Evolutionary conservation across 208 protist species (phyloP), one percentile per base, ranked within the genome.

Genomic region (Phytomonas sp.): DNA sequence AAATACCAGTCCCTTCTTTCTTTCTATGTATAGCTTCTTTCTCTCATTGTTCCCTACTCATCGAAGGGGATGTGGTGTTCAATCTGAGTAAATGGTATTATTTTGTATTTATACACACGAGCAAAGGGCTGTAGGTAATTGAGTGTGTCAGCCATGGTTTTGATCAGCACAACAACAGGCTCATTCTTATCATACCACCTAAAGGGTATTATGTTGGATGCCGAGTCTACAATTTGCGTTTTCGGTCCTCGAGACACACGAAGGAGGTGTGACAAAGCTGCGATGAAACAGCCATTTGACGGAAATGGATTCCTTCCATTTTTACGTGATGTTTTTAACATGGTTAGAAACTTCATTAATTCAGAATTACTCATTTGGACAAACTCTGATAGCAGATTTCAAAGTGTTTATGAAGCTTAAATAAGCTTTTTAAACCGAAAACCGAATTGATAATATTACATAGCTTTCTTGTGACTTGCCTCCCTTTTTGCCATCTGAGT

Each of bases 241-340:
- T 70, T 73, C 70, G 61, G 51, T 72, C 65, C 66, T 71, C 72
- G 17, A 62, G 62, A 63, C 37, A 64, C 61, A 0, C 26, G 5
- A 74, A 68, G 36, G 63, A 33, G 51, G 30, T 31, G 43, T 53
- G 63, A 68, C 37, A 4, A 67, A 37, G 4, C 23, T 56, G 46
- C 1, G 26, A 26, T 5, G 23, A 26, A 56, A 56, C 17, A 56
- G 20, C 26, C 46, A 7, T 26, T 56, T 56, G 20, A 23, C 23
- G 20, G 46, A 6, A 56, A 26, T 56, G 2, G 46, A 60, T 64
- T 74, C 28, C 32, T 65, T 56, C 56, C 32, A 9, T 51, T 36
- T 67, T 36, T 51, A 20, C 66, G 0, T 40, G 33, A 23, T 32
- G 65, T 72, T 53, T n/a, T 67, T 4, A 71, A 31, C 34, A 68